Base-by-base conservation (phyloP, 306 rosid species). In the Cucumis hystrix region DNA sequence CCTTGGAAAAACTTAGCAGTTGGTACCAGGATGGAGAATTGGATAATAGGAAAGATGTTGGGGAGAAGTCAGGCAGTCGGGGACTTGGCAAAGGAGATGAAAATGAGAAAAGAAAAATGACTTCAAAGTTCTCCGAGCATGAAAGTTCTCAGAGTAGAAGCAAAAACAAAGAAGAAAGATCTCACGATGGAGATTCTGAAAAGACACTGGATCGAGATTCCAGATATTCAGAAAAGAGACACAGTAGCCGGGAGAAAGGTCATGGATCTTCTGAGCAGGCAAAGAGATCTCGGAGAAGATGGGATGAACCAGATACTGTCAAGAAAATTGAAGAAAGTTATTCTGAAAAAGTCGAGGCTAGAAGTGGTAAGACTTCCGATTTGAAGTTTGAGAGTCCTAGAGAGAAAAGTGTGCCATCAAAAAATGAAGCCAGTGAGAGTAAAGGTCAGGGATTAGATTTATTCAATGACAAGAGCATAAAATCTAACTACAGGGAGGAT, bases 21-120 rank as follows among this genome's bases (percentile, higher is more conserved):
- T 96, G 92, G 91, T 96, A 96, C 59, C 96, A 90, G 86, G 98
- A 94, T 77, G 98, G 97, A 37, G 97, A 92, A 64, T 84, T 84
- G 49, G 99, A 92, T 79, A 81, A 30, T 80, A 90, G 76, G 88
- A 85, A 87, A 54, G 90, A 88, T 14, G 84, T 80, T 15, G 96
- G 92, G 35, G 96, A 85, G 33, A 87, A 87, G 81, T 77, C 39
- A 4, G 93, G 81, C 45, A 83, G 78, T 77, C 83, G 83, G 80
- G 88, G 82, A 47, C 78, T 37, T 43, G 39, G 76, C 64, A 80
- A 84, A 43, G 81, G 41, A 63, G 90, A 87, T 68, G 91, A 90
- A 80, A 82, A 49, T 61, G 97, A 91, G 78, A 81, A 54, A 62
- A 88, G 87, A 82, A 89, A 89, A 86, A 17, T 77, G 40, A 72